Conservation (phyloP, 2,329 filamentous ascomycete genomes). For the Thielaviopsis punctulata region DNA sequence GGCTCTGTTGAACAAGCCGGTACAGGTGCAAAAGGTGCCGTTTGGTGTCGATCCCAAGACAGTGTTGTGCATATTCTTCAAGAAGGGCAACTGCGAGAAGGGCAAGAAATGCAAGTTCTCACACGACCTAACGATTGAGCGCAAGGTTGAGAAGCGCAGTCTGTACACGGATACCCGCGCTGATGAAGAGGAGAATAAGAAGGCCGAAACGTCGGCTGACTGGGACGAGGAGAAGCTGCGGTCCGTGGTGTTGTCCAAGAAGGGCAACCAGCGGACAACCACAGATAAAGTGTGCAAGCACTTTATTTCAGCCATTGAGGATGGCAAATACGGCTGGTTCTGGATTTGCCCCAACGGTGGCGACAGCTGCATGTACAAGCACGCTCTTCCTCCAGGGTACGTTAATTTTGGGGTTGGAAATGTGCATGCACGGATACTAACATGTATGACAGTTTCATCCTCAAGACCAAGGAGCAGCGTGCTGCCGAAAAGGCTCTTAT, state of each 20-base stretch:
- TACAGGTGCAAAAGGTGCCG: slow-evolving; percentile 92
- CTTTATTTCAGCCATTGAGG: slow-evolving; percentile 94
- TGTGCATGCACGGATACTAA: background rate
- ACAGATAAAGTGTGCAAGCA: slow-evolving; percentile 99
- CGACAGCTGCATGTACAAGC: slow-evolving; percentile 97
- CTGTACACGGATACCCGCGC: slow-evolving; percentile 73
- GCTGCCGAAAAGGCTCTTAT: slow-evolving; percentile 88
- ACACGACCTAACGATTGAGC: slow-evolving; percentile 75
- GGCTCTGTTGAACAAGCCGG: slow-evolving; percentile 73
- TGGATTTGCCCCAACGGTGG: slow-evolving; percentile 95
- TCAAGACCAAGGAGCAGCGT: slow-evolving; percentile 95
- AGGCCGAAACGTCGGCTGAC: slow-evolving; percentile 81
- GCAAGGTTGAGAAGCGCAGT: slow-evolving; percentile 83
- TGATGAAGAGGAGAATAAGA: slow-evolving; percentile 60
- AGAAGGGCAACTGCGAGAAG: slow-evolving; percentile 95
- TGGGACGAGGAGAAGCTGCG: slow-evolving; percentile 96
- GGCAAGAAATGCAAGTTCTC: slow-evolving; percentile 96
- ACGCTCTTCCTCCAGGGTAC: slow-evolving; percentile 85
- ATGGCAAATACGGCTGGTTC: slow-evolving; percentile 98
- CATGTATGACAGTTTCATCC: slow-evolving; percentile 50
- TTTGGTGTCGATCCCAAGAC: slow-evolving; percentile 98
- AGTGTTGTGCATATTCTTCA: slow-evolving; percentile 88
- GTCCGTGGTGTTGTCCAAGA: slow-evolving; percentile 83
- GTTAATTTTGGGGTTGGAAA: slow-evolving; percentile 20
- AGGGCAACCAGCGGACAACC: slow-evolving; percentile 86